Percentiles rank a stretch among this genome's conserved stretches.
phyloP scores from a whole-genome alignment of 1,284 basidiomycete genomes.

The Leccinum subrobustum region DNA sequence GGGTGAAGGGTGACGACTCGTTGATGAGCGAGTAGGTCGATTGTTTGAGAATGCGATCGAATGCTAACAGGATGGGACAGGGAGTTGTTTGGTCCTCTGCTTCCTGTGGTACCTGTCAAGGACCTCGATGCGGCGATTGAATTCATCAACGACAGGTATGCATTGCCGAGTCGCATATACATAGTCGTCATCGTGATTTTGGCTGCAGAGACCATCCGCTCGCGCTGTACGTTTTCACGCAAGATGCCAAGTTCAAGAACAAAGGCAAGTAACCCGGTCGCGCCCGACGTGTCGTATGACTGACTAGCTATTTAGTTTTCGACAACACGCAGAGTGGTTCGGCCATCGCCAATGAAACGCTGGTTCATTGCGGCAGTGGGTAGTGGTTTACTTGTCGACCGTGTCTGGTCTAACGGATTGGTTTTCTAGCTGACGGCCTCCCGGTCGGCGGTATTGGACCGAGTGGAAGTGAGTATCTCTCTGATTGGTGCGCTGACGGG shows the following conservation, averaged over 20 bases:
- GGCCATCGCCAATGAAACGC: constrained; percentile 63
- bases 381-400: background rate
- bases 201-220: constrained; percentile 68
- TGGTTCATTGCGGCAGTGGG: constrained; percentile 56
- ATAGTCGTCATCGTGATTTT: background rate
- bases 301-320: constrained; percentile 46
- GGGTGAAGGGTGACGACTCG: constrained; percentile 63
- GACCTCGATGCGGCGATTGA: constrained; percentile 70
- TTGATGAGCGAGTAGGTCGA: constrained; percentile 70
- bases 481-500: background rate
- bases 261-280: constrained; percentile 44
- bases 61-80: constrained; percentile 29
- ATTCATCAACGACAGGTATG: constrained; percentile 62
- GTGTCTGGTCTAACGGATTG: background rate
- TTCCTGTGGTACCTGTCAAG: constrained; percentile 78
- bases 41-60: background rate
- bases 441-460: constrained; percentile 74
- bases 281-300: background rate
- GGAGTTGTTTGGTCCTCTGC: constrained; percentile 75
- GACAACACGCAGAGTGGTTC: constrained; percentile 68
- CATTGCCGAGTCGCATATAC: background rate
- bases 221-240: constrained; percentile 74
- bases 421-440: constrained; percentile 51
- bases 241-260: constrained; percentile 55
- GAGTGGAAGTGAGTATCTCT: constrained; percentile 59